Percentiles rank a stretch among this genome's conserved stretches.
Evolutionary conservation across 164 flowering plant genomes (phyloP).

Genomic region (Sedum album): DNA sequence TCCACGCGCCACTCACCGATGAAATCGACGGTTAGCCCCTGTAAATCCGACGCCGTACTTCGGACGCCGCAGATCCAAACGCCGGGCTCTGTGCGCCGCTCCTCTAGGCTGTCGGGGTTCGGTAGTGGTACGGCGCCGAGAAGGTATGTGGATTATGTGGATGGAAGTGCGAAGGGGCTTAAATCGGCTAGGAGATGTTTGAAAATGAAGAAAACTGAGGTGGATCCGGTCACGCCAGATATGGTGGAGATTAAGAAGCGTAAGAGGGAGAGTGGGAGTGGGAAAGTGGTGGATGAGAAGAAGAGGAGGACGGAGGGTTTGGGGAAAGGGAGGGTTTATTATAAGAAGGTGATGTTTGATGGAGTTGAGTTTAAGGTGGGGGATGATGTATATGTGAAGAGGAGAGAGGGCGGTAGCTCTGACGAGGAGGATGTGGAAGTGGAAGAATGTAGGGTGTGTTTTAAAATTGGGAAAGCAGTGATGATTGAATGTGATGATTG

Average conservation of each 20-base stretch:
- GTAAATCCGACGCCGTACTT: constrained; percentile 12
- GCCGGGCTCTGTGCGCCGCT: constrained; percentile 20
- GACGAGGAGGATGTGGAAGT: constrained; percentile 70
- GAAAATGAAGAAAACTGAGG: neutral
- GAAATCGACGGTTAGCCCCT: constrained; percentile 6
- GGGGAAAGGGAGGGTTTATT: constrained; percentile 32
- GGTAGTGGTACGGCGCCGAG: neutral
- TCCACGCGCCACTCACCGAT: constrained; percentile 12
- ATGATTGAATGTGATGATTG: constrained; percentile 96
- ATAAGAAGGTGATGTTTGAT: constrained; percentile 67
- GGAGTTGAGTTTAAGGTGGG: constrained; percentile 68
- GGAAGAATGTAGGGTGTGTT: constrained; percentile 83
- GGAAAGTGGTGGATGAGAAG: constrained; percentile 14
- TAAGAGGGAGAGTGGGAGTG: constrained; percentile 10
- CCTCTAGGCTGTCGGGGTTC: constrained; percentile 16
- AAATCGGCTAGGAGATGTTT: neutral
- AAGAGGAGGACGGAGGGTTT: constrained; percentile 16
- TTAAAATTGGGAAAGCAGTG: constrained; percentile 44
- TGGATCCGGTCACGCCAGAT: constrained; percentile 24
- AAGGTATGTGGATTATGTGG: neutral
- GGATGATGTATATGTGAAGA: constrained; percentile 89
- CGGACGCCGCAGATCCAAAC: constrained; percentile 18
- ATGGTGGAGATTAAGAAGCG: constrained; percentile 21
- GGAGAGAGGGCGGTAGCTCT: constrained; percentile 68
- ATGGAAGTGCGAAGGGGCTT: constrained; percentile 3